Conservation (phyloP, 2,329 filamentous ascomycete species). For the Xenoacremonium recifei region DNA sequence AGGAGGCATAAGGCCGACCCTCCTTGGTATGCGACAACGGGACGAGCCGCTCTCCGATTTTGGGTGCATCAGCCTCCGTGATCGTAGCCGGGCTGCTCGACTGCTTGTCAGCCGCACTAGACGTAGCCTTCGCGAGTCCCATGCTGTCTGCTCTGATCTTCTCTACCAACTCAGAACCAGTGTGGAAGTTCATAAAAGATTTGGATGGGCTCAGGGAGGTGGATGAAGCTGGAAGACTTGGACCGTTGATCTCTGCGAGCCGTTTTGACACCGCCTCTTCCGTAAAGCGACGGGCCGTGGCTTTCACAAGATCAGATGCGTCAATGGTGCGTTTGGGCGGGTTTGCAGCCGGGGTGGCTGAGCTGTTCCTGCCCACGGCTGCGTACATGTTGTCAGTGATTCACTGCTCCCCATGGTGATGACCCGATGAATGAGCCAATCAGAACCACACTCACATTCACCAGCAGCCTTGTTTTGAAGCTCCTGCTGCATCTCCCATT, state of each 20-base stretch:
- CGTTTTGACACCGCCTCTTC: slow-evolving; percentile 16
- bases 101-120: background rate
- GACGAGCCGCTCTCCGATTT: slow-evolving; percentile 6
- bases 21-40: slow-evolving; percentile 17
- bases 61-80: background rate
- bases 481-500: slow-evolving; percentile 25
- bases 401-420: no score
- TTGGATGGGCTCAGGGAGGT: no score
- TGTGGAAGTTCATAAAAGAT: slow-evolving; percentile 13
- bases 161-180: slow-evolving; percentile 12
- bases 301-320: no score
- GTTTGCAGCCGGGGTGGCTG: no score
- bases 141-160: slow-evolving; percentile 8
- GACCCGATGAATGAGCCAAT: no score
- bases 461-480: no score
- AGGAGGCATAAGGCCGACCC: slow-evolving; percentile 14
- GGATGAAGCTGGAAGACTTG: no score
- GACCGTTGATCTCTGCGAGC: background rate
- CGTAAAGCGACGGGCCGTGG: slow-evolving; percentile 16
- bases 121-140: no score
- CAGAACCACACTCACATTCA: no score
- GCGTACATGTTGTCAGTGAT: no score
- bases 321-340: no score
- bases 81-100: background rate
- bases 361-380: no score